Evolutionary conservation across 768 basidiomycete genomes (phyloP).

Genomic region (Strobilomyces confusus): DNA sequence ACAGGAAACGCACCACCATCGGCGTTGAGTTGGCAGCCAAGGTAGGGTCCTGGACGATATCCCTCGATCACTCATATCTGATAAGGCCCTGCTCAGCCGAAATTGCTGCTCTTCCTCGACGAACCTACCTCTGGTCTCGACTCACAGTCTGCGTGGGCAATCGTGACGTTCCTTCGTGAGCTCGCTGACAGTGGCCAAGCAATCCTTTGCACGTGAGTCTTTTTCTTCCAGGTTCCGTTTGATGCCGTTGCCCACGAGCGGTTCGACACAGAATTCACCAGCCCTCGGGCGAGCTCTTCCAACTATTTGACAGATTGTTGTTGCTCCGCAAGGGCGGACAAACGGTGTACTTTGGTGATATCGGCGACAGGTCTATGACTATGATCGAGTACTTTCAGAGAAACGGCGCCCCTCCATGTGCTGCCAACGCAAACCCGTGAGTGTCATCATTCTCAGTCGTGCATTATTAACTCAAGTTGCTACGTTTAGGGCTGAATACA

Average conservation of each 20-base stretch:
- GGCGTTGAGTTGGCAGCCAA: slow-evolving; percentile 59
- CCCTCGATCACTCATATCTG: not conserved
- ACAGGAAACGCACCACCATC: slow-evolving; percentile 55
- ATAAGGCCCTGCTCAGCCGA: slow-evolving; percentile 25
- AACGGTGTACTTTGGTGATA: slow-evolving; percentile 63
- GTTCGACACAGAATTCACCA: not conserved
- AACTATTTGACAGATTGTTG: slow-evolving; percentile 48
- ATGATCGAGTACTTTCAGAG: slow-evolving; percentile 24
- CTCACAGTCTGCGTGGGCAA: slow-evolving; percentile 49
- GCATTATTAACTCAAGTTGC: not conserved
- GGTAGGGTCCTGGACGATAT: slow-evolving; percentile 20
- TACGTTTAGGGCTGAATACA: slow-evolving; percentile 39
- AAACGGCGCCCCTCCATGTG: slow-evolving; percentile 20
- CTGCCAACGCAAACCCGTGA: slow-evolving; percentile 23
- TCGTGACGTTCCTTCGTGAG: slow-evolving; percentile 45
- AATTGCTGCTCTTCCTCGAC: slow-evolving; percentile 53
- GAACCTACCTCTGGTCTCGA: slow-evolving; percentile 59
- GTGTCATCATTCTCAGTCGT: not conserved
- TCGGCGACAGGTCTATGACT: slow-evolving; percentile 21
- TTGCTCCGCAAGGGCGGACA: slow-evolving; percentile 53
- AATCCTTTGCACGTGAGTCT: slow-evolving; percentile 50
- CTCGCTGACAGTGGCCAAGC: slow-evolving; percentile 53
- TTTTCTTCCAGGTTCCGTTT: not conserved
- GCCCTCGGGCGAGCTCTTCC: slow-evolving; percentile 36
- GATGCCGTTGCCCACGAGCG: not conserved